A percentile compares a stretch with the other conserved stretches of the same genome.
Conservation (phyloP, 805 yeast genomes). For the Danielozyma ontarioensis region DNA sequence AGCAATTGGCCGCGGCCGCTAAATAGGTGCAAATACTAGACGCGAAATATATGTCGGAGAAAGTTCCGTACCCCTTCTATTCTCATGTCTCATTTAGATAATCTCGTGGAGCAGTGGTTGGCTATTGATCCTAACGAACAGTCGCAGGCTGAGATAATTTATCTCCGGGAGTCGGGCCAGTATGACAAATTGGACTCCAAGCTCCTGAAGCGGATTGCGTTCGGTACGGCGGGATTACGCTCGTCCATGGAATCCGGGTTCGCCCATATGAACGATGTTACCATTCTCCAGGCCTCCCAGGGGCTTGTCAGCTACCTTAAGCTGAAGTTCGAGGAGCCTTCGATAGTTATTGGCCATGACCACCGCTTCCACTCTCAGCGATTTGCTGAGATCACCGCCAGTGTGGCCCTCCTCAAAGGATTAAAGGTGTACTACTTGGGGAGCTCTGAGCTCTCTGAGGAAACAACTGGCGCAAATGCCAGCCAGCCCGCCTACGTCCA, state of each 20-base stretch:
- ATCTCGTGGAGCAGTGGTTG: slow-evolving; percentile 31
- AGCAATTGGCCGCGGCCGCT: slow-evolving; percentile 21
- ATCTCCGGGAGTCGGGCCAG: slow-evolving; percentile 34
- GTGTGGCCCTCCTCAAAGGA: slow-evolving; percentile 65
- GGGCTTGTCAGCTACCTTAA: slow-evolving; percentile 57
- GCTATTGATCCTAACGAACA: slow-evolving; percentile 30
- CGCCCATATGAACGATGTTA: slow-evolving; percentile 80
- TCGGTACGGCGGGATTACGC: slow-evolving; percentile 93
- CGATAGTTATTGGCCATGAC: slow-evolving; percentile 84
- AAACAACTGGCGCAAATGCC: slow-evolving; percentile 4
- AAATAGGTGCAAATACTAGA: no score
- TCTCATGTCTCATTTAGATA: slow-evolving; percentile 10
- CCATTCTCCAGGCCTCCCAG: slow-evolving; percentile 86
- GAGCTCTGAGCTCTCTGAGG: slow-evolving; percentile 26
- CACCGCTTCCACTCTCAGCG: slow-evolving; percentile 77
- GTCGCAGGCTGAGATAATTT: slow-evolving; percentile 53
- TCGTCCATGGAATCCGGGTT: slow-evolving; percentile 90
- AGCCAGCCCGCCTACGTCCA: slow-evolving; percentile 41
- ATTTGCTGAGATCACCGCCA: slow-evolving; percentile 76
- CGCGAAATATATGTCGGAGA: no score
- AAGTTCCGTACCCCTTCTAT: no score
- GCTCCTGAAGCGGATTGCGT: slow-evolving; percentile 58
- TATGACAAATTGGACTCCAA: slow-evolving; percentile 45
- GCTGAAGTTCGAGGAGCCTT: slow-evolving; percentile 16
- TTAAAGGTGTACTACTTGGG: slow-evolving; percentile 65